Evolutionary conservation across 441 rosid species (phyloP), one percentile per base, ranked within the genome.

Genomic region (Gossypium schwendimanii): DNA sequence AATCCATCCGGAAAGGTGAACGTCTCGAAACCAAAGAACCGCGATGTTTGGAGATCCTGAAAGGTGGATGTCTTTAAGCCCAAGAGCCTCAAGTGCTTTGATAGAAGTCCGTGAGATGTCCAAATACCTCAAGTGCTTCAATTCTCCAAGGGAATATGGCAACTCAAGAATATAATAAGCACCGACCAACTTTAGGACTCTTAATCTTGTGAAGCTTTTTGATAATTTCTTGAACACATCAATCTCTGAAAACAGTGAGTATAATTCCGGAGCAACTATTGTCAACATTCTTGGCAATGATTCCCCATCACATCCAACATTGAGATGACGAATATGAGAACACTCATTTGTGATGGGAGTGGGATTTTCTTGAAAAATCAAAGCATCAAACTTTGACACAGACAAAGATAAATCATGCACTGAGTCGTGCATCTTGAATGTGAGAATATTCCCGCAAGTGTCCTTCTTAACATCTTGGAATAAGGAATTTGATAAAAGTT

Each of bases 101-200:
- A 78, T 63, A 1, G 11, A 0, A 50, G 72, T 44, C 0, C 5
- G 0, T 2, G 86, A 83, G 63, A 82, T 18, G 44, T 73, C 74
- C 14, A 76, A 60, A 36, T 71, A 76, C 21, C 66, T 57, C 59
- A 77, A 28, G 3, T 59, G 73, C 68, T 66, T 66, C 63, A 76
- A n/a, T 11, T 45, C 7, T 4, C 62, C 15, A 9, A 81, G 62
- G 2, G 69, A 65, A 24, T 2, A 0, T 6, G 80, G 65, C 74
- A 78, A 47, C 12, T 44, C 18, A 7, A 26, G 0, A 1, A 71
- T 39, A 2, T 0, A 14, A 17, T 39, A 0, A 28, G 72, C 18
- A 8, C 49, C 54, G 1, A 0, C 3, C 5, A 78, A 18, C 10
- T 28, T 23, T 2, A 83, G 55, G 44, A 49, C 64, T 6, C 86